phyloP scores from a whole-genome alignment of 345 rosid species.

The Brassica carinata region DNA sequence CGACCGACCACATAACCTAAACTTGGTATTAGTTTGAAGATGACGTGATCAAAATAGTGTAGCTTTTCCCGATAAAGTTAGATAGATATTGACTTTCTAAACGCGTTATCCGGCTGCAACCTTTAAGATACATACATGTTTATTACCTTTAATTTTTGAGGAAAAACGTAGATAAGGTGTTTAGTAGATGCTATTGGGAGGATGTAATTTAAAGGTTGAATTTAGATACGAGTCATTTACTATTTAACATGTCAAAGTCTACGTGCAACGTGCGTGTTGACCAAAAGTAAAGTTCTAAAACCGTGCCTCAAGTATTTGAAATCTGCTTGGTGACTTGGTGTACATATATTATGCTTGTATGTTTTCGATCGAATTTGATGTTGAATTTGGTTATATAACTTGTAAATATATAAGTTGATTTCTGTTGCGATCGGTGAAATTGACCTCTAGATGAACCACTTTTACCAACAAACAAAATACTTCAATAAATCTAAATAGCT shows the following conservation, averaged over 20 bases:
- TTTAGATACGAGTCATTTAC: background rate
- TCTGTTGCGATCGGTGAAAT: background rate
- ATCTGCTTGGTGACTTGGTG: background rate
- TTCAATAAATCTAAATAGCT: background rate
- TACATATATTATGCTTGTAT: background rate
- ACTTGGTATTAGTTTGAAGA: background rate
- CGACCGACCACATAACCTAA: background rate
- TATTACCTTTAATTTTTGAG: background rate
- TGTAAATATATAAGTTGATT: background rate
- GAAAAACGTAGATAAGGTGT: background rate
- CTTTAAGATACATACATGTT: background rate
- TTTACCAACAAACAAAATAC: background rate
- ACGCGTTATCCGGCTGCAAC: background rate
- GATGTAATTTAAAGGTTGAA: background rate
- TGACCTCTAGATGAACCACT: background rate
- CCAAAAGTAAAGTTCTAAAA: background rate
- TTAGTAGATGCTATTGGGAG: background rate
- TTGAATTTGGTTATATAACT: background rate
- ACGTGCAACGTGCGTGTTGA: constrained; percentile 18
- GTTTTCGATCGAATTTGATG: background rate
- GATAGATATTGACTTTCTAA: background rate
- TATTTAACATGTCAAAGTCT: constrained; percentile 9
- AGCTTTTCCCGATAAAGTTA: background rate
- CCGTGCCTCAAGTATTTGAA: constrained; percentile 5
- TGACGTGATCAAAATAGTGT: background rate